Conservation (phyloP, 2,329 filamentous ascomycete genomes). For the Davidsoniella eucalypti region DNA sequence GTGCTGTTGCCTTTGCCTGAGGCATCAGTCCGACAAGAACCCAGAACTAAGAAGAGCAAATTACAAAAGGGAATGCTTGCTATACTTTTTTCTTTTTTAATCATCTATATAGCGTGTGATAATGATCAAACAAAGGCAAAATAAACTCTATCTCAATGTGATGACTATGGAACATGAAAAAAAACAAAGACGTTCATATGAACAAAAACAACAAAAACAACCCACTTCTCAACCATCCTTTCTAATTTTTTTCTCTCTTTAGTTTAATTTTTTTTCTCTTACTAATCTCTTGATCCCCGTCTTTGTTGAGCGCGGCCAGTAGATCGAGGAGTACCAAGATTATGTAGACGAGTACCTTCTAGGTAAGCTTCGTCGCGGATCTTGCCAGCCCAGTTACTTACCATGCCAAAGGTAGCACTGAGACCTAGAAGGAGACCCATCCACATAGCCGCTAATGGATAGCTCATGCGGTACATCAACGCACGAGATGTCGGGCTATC, state of each 20-base stretch:
- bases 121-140: too few relatives aligned
- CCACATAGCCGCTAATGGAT: constrained; percentile 43
- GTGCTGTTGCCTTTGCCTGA: too few relatives aligned
- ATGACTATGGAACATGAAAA: not conserved
- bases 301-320: not conserved
- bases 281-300: not conserved
- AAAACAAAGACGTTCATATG: not conserved
- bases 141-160: too few relatives aligned
- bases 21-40: too few relatives aligned
- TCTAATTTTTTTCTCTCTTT: not conserved
- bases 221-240: too few relatives aligned
- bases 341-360: constrained; percentile 86
- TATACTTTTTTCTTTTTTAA: too few relatives aligned
- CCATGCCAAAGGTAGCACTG: constrained; percentile 39
- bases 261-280: not conserved
- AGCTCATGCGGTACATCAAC: constrained; percentile 43
- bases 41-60: too few relatives aligned
- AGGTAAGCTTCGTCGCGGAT: constrained; percentile 93
- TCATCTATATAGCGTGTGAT: too few relatives aligned
- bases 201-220: too few relatives aligned
- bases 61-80: too few relatives aligned
- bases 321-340: constrained; percentile 45
- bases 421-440: constrained; percentile 29
- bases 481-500: constrained; percentile 19
- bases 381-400: constrained; percentile 60